These are phyloP conservation scores for Meyerozyma smithsonii DNA, from an alignment of 1,139 yeast genomes.

Conservation along the genomic window DNA sequence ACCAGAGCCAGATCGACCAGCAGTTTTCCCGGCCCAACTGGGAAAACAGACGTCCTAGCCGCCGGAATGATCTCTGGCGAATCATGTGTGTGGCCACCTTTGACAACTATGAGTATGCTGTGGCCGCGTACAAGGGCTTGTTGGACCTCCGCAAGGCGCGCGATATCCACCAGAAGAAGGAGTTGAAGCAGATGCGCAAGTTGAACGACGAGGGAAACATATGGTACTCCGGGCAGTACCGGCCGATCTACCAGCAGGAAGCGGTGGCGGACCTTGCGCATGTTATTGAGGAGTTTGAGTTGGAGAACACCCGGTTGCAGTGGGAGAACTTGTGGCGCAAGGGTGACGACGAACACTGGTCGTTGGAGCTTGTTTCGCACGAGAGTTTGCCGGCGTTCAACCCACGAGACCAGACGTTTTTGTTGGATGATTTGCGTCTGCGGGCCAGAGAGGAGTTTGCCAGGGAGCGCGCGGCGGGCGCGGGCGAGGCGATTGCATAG, in stretches of 20 bases:
- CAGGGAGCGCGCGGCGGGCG: conserved; percentile 8
- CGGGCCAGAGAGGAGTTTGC: conserved; percentile 35
- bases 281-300: conserved; percentile 59
- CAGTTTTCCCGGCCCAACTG: conserved; percentile 76
- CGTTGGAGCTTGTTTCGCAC: conserved; percentile 51
- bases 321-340: conserved; percentile 90
- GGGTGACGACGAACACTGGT: conserved; percentile 72
- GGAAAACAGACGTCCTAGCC: conserved; percentile 77
- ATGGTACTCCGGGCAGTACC: conserved; percentile 81
- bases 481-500: conserved; percentile 8
- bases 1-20: conserved; percentile 65
- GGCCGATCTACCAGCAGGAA: conserved; percentile 90
- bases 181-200: conserved; percentile 65
- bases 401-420: conserved; percentile 61
- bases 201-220: conserved; percentile 73
- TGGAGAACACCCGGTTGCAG: conserved; percentile 46
- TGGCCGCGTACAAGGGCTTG: conserved; percentile 69
- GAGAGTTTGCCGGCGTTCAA: conserved; percentile 53
- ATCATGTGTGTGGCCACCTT: conserved; percentile 83
- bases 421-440: conserved; percentile 54
- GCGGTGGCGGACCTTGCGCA: conserved; percentile 83
- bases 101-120: conserved; percentile 58
- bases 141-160: conserved; percentile 71
- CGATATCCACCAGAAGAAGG: conserved; percentile 53
- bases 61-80: conserved; percentile 86